These are phyloP conservation scores for Epichloe elymi DNA, from an alignment of 2,329 filamentous ascomycete species.

Conservation along the genomic window DNA sequence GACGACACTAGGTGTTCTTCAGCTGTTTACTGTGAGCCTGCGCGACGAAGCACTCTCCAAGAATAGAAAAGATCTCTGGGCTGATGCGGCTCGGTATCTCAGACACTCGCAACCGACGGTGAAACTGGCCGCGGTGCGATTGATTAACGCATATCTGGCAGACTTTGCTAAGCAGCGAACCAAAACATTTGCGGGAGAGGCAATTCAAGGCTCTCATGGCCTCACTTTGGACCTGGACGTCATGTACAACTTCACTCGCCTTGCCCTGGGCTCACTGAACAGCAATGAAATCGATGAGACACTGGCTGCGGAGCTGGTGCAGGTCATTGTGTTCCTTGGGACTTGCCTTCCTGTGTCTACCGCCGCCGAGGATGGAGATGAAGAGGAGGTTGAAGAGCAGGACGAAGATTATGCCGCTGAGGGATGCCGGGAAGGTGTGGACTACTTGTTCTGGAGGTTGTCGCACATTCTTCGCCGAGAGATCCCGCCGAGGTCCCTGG, in stretches of 20 bases:
- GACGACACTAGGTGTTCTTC: conserved; percentile 56
- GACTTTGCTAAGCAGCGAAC: conserved; percentile 56
- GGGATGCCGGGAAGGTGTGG: conserved; percentile 32
- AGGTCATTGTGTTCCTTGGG: conserved; percentile 74
- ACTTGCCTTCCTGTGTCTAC: conserved; percentile 31
- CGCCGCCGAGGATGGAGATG: conserved; percentile 27
- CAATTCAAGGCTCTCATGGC: conserved; percentile 57
- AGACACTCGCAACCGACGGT: conserved; percentile 61
- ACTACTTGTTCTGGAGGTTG: conserved; percentile 67
- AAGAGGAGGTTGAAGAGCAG: conserved; percentile 29
- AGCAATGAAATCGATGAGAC: conserved; percentile 54
- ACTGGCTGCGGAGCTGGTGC: conserved; percentile 65
- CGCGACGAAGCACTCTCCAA: conserved; percentile 50
- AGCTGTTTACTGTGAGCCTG: conserved; percentile 53
- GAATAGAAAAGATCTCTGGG: conserved; percentile 56
- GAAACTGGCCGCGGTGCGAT: conserved; percentile 60
- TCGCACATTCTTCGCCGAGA: conserved; percentile 70
- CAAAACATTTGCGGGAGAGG: conserved; percentile 35
- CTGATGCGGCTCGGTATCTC: conserved; percentile 51
- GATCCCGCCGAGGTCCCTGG: conserved; percentile 45
- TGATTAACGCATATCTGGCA: conserved; percentile 65
- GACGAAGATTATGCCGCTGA: conserved; percentile 23
- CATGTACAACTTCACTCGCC: conserved; percentile 45
- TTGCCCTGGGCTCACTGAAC: conserved; percentile 41
- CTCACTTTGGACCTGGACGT: conserved; percentile 52